These are phyloP conservation scores for Penicillium sumatraense DNA, from an alignment of 2,329 filamentous ascomycete genomes.

Conservation along the genomic window DNA sequence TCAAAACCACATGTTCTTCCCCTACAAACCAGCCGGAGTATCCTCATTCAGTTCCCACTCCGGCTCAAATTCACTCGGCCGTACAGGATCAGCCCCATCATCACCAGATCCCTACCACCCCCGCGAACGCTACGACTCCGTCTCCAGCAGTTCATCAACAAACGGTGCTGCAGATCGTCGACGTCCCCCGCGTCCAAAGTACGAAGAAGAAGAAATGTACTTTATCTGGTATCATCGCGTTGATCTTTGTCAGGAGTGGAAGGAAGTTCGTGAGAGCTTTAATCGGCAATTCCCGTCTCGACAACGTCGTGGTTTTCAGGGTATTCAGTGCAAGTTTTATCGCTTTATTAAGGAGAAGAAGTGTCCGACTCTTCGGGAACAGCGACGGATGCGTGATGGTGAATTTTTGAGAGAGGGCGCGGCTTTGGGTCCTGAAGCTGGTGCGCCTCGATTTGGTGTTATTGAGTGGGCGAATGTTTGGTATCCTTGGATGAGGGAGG, in stretches of 20 bases:
- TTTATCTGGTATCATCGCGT: slow-evolving; percentile 57
- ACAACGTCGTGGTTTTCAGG: slow-evolving; percentile 47
- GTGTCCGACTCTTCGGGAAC: slow-evolving; percentile 50
- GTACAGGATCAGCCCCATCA: slow-evolving; percentile 35
- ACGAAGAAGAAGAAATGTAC: slow-evolving; percentile 52
- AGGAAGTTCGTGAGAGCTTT: slow-evolving; percentile 49
- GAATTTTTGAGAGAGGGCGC: slow-evolving; percentile 43
- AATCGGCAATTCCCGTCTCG: slow-evolving; percentile 48
- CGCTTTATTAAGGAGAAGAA: slow-evolving; percentile 52
- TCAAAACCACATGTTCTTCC: slow-evolving; percentile 32
- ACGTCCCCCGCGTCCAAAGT: slow-evolving; percentile 50
- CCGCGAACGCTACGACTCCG: slow-evolving; percentile 46
- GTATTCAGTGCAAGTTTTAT: slow-evolving; percentile 57
- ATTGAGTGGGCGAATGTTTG: slow-evolving; percentile 44
- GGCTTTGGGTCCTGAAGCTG: slow-evolving; percentile 25
- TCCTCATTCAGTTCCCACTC: neutral
- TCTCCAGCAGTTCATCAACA: slow-evolving; percentile 44
- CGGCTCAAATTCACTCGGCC: neutral
- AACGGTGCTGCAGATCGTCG: slow-evolving; percentile 39
- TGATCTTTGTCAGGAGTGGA: slow-evolving; percentile 53
- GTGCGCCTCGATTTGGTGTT: slow-evolving; percentile 45
- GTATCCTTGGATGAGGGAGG: slow-evolving; percentile 51
- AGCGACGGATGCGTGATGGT: slow-evolving; percentile 45
- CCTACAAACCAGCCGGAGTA: slow-evolving; percentile 29
- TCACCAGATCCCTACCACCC: slow-evolving; percentile 41